phyloP scores from a whole-genome alignment of 345 rosid genomes.

The Leavenworthia alabamica region DNA sequence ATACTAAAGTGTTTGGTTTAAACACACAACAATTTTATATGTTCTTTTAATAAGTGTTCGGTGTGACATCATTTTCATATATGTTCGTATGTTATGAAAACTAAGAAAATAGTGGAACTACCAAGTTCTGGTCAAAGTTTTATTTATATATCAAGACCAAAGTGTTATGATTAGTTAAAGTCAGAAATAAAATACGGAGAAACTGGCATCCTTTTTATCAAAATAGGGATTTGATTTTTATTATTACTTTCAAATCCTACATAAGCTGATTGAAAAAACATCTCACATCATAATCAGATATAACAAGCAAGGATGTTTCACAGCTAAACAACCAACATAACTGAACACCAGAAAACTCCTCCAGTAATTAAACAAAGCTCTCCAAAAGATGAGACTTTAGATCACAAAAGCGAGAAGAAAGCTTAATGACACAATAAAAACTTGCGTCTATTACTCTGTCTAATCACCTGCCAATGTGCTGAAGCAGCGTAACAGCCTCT shows the following conservation, averaged over 20 bases:
- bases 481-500: not conserved
- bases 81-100: not conserved
- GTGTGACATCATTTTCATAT: not conserved
- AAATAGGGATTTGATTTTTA: not conserved
- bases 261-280: not conserved
- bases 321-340: conserved; percentile 8
- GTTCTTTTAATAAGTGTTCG: too few relatives aligned
- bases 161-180: not conserved
- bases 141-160: not conserved
- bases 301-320: not conserved
- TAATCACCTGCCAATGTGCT: conserved; percentile 11
- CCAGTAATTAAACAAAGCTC: conserved; percentile 21
- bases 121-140: not conserved
- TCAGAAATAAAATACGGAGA: not conserved
- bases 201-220: not conserved
- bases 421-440: conserved; percentile 17
- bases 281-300: conserved; percentile 3
- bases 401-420: conserved; percentile 7
- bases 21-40: too few relatives aligned
- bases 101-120: not conserved
- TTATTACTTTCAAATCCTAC: conserved; percentile 12
- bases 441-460: conserved; percentile 4
- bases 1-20: not conserved
- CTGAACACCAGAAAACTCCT: not conserved
- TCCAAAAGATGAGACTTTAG: conserved; percentile 15